phyloP scores from a whole-genome alignment of 371 early-diverging fungal genomes.

The Mucor sp. region DNA sequence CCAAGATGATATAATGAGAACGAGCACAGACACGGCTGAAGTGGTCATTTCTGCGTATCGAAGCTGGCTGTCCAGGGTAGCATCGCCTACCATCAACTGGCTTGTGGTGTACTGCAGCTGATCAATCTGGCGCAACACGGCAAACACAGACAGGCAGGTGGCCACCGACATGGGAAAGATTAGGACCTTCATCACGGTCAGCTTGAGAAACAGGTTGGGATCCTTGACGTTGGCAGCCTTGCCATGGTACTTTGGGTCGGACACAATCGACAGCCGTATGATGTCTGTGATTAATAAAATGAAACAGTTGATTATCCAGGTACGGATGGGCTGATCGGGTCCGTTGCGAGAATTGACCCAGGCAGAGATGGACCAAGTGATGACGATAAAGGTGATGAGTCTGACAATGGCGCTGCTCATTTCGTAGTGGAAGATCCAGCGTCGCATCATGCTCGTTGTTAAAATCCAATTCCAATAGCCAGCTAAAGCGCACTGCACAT shows the following conservation, averaged over 20 bases:
- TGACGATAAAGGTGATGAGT: constrained; percentile 56
- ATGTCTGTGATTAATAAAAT: constrained; percentile 53
- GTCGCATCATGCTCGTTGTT: constrained; percentile 61
- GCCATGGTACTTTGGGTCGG: constrained; percentile 47
- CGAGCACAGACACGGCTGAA: constrained; percentile 27
- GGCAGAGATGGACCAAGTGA: constrained; percentile 61
- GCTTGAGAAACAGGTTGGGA: constrained; percentile 36
- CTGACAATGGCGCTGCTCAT: constrained; percentile 61
- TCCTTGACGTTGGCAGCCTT: constrained; percentile 27
- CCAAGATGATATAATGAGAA: constrained; percentile 63
- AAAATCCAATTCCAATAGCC: constrained; percentile 66
- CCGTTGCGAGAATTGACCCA: constrained; percentile 53
- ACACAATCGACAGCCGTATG: constrained; percentile 52
- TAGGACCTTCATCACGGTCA: constrained; percentile 50
- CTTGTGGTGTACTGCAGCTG: constrained; percentile 53
- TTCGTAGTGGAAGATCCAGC: constrained; percentile 66
- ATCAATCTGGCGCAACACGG: constrained; percentile 53
- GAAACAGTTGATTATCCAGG: constrained; percentile 59
- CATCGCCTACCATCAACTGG: constrained; percentile 38
- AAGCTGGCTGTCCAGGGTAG: constrained; percentile 15
- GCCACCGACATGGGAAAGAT: constrained; percentile 56
- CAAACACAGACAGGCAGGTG: constrained; percentile 60
- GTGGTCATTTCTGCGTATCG: constrained; percentile 8
- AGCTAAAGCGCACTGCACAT: constrained; percentile 55
- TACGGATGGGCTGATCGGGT: constrained; percentile 59